Base-by-base conservation (phyloP, 2,329 filamentous ascomycete genomes). In the Calonectria naviculata region DNA sequence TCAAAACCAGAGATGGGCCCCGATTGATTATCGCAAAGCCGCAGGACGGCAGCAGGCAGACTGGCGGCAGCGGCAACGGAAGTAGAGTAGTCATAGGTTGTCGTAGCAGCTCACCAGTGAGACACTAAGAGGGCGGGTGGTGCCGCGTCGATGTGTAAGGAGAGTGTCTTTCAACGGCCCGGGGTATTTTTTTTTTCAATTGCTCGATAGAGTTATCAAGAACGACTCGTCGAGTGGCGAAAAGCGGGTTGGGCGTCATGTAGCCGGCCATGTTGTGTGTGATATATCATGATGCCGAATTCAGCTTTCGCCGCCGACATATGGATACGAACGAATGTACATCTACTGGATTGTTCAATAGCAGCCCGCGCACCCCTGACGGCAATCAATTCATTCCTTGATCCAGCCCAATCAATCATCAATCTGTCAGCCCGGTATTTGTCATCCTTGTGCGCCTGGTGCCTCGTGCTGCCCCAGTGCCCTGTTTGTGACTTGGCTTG, bases 71-170 rank as follows among this genome's bases (percentile, higher is more conserved):
- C 13, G 41, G 28, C 60, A 31, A 15, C 31, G 31, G 13, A 28
- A 36, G 19, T 10, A 12, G n/a, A 26, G 54, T 19, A 36, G n/a
- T 46, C 17, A 19, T 24, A 31, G 34, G 34, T 10, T 19, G 15
- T 36, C 34, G 52, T 58, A 36, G 52, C 52, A 58, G 52, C 34
- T 28, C 46, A 12, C 44, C 34, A 46, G 61, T 49, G 52, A 70
- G 67, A 70, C 67, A 70, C 67, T 70, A 70, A 62, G 21, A 29
- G 62, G 54, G 36, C 67, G 67, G 67, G 67, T 56, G 62, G 62
- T 70, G 67, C 67, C 67, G 67, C 42, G 42, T 65, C 62, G n/a
- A 49, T 65, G 54, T 70, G 49, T 58, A 49, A 65, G 67, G 54
- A 47, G 28, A 58, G 15, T 68, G 62, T 65, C 52, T 65, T 44